Percentiles rank a stretch among this genome's conserved stretches.
phyloP scores from a whole-genome alignment of 2,329 filamentous ascomycete genomes.

The Triangularia verruculosa region DNA sequence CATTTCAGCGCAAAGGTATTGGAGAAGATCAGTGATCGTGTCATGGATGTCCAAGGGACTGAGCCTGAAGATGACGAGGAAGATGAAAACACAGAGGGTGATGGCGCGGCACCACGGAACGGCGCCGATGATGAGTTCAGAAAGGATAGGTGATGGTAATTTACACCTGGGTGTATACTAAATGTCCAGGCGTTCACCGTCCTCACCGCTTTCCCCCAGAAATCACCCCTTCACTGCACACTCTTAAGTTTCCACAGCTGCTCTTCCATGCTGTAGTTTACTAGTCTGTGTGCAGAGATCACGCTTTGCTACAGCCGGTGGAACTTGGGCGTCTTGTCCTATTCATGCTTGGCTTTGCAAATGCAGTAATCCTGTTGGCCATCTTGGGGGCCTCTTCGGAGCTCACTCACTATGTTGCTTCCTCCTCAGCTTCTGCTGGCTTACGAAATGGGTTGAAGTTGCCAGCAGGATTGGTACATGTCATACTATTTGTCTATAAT shows the following conservation, averaged over 20 bases:
- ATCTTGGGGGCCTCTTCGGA: constrained; percentile 22
- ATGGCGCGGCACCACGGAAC: constrained; percentile 34
- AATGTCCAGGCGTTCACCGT: constrained; percentile 1
- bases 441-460: constrained; percentile 16
- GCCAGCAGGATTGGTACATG: constrained; percentile 20
- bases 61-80: constrained; percentile 43
- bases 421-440: constrained; percentile 25
- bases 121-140: constrained; percentile 29
- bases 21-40: constrained; percentile 72
- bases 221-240: constrained; percentile 60
- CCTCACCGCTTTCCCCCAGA: background rate
- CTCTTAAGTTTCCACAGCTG: constrained; percentile 93
- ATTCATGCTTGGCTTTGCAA: constrained; percentile 33
- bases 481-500: background rate
- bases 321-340: constrained; percentile 50
- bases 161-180: background rate
- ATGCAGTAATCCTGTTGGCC: constrained; percentile 33
- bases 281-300: constrained; percentile 96
- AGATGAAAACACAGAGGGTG: constrained; percentile 56
- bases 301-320: constrained; percentile 46
- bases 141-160: constrained; percentile 26
- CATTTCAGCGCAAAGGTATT: constrained; percentile 70
- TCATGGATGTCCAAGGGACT: constrained; percentile 70
- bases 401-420: constrained; percentile 26
- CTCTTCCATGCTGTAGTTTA: constrained; percentile 79